These are phyloP conservation scores for Cordyceps cicadae DNA, from an alignment of 2,329 filamentous ascomycete species.

Conservation along the genomic window DNA sequence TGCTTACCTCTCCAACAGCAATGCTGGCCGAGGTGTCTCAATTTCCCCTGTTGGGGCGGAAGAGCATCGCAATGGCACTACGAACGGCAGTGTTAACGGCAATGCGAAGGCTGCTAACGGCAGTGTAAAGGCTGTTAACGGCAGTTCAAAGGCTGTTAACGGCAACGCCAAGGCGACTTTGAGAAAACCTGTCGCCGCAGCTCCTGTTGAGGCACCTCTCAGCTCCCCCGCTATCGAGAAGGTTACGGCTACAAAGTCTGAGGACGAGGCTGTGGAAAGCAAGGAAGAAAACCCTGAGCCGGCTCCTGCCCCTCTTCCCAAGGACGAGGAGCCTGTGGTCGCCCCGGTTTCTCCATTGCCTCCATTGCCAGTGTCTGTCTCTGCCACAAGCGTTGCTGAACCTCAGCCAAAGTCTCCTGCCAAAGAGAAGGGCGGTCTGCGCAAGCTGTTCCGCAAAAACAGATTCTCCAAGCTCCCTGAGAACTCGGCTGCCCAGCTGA, in stretches of 20 bases:
- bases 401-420: conserved; percentile 10
- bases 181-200: not conserved
- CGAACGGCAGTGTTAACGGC: conserved; percentile 17
- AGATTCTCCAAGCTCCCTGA: conserved; percentile 48
- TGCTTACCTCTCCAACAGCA: conserved; percentile 70
- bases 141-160: not conserved
- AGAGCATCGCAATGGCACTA: conserved; percentile 17
- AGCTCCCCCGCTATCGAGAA: not conserved
- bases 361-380: conserved; percentile 19
- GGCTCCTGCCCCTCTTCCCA: conserved; percentile 19
- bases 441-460: conserved; percentile 61
- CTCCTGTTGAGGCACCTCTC: not conserved
- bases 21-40: conserved; percentile 57
- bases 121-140: conserved; percentile 12
- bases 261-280: not conserved
- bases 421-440: conserved; percentile 46
- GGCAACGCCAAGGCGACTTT: conserved; percentile 1
- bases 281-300: not conserved
- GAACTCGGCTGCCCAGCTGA: conserved; percentile 42
- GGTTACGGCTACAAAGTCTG: not conserved
- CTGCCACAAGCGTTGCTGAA: conserved; percentile 20
- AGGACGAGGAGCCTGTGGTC: conserved; percentile 13
- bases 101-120: not conserved
- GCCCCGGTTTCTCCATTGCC: conserved; percentile 26
- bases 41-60: conserved; percentile 29